Conservation (phyloP, 225 moss, liverwort and hornwort species). For the Pseudoscleropodium purum region DNA sequence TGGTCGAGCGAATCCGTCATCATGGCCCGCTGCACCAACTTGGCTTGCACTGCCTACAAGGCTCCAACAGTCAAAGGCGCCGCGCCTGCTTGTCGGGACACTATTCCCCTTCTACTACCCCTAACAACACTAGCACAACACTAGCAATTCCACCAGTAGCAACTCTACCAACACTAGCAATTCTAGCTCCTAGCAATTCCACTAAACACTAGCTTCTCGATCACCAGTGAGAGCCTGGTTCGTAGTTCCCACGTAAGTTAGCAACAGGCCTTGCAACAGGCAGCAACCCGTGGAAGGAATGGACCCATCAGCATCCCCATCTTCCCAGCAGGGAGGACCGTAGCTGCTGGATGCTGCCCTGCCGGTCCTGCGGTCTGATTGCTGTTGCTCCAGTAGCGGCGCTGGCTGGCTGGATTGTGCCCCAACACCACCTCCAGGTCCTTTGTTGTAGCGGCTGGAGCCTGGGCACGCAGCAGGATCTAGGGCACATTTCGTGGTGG, state of each 20-base stretch:
- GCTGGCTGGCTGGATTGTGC: constrained; percentile 1
- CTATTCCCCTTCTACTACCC: constrained; percentile 17
- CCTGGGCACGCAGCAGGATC: constrained; percentile 2
- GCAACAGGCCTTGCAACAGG: not conserved
- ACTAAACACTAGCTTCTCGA: not conserved
- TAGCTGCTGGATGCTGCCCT: not conserved
- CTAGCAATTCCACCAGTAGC: not conserved
- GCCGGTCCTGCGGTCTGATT: not conserved
- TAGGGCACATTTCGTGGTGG: not conserved
- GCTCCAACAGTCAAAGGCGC: constrained; percentile 32
- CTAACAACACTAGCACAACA: not conserved
- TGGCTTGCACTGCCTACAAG: not conserved
- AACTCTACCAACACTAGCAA: not conserved
- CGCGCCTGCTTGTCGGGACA: constrained; percentile 45
- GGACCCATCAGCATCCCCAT: not conserved
- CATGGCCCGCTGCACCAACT: constrained; percentile 15
- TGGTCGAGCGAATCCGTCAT: constrained; percentile 25
- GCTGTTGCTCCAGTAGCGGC: not conserved
- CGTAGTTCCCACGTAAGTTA: not conserved
- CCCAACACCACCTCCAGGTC: constrained; percentile 14
- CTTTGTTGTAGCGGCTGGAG: constrained; percentile 26
- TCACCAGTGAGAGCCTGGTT: not conserved
- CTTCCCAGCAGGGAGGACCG: not conserved
- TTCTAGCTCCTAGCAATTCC: not conserved
- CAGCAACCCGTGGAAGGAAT: not conserved